Percentiles rank a stretch among this genome's conserved stretches.
Evolutionary conservation across 306 rosid species (phyloP).

Genomic region (Elaeagnus macrophylla): DNA sequence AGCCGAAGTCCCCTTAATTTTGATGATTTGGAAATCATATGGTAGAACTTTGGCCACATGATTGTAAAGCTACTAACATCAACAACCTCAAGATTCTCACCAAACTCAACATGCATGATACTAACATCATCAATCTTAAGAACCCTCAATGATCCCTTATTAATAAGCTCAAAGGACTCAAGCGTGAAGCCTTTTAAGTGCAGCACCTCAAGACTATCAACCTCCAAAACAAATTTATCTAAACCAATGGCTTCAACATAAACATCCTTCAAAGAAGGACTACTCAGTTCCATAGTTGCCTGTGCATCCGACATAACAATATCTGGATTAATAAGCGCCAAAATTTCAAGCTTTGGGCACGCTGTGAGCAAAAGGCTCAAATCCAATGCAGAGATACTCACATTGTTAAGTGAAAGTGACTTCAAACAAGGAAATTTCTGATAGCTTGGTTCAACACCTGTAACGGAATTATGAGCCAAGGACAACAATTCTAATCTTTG

Average conservation of each 20-base stretch:
- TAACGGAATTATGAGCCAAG: conserved; percentile 51
- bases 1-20: conserved; percentile 50
- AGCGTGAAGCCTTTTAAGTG: conserved; percentile 55
- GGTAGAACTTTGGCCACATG: conserved; percentile 66
- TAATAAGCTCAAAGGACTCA: conserved; percentile 44
- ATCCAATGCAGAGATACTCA: conserved; percentile 60
- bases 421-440: conserved; percentile 68
- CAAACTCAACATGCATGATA: conserved; percentile 60
- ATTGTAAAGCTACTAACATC: conserved; percentile 65
- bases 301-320: conserved; percentile 62
- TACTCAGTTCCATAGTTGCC: conserved; percentile 45
- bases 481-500: conserved; percentile 50
- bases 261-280: conserved; percentile 54
- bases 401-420: conserved; percentile 50
- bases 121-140: conserved; percentile 64
- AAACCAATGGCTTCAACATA: conserved; percentile 54
- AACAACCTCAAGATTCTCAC: conserved; percentile 67
- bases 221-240: conserved; percentile 48
- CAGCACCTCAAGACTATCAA: conserved; percentile 45
- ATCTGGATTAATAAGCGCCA: conserved; percentile 57
- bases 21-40: conserved; percentile 60
- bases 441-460: conserved; percentile 61
- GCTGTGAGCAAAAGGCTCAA: conserved; percentile 58
- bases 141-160: conserved; percentile 47
- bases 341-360: conserved; percentile 45